Percentiles rank a stretch among this genome's conserved stretches.
Evolutionary conservation across 805 yeast species (phyloP).

Genomic region (Metschnikowia peoriensis): DNA sequence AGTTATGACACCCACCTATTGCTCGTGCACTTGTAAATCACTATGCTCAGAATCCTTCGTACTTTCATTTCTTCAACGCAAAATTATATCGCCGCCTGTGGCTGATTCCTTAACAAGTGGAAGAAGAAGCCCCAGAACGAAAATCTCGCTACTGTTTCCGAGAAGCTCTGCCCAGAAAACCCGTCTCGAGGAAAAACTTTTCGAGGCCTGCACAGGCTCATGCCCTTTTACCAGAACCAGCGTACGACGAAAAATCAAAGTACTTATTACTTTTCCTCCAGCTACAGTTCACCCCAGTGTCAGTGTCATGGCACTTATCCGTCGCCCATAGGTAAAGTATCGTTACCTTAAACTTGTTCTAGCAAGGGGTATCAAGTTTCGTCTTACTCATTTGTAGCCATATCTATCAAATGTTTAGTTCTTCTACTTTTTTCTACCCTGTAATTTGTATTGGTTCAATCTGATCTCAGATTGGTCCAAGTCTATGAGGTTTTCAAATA

Average conservation of each 20-base stretch:
- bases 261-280: not conserved
- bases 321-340: too few species aligned
- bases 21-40: constrained; percentile 1
- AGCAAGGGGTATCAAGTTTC: too few species aligned
- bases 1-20: constrained; percentile 1
- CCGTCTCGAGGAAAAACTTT: not conserved
- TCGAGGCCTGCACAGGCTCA: not conserved
- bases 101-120: not conserved
- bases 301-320: too few species aligned
- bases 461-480: too few species aligned
- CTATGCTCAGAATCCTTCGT: not conserved
- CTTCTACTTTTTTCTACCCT: too few species aligned
- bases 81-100: constrained; percentile 5
- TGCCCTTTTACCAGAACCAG: too few species aligned
- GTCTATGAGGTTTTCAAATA: too few species aligned
- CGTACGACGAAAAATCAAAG: too few species aligned
- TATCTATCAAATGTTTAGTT: too few species aligned
- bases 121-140: not conserved
- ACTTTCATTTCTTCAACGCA: constrained; percentile 4
- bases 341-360: too few species aligned
- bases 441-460: too few species aligned
- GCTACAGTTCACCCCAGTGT: not conserved
- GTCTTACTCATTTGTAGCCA: too few species aligned
- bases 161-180: not conserved
- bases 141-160: not conserved